Evolutionary conservation across 768 basidiomycete species (phyloP), one percentile per base, ranked within the genome.

Genomic region (Leccinum uliginosum): DNA sequence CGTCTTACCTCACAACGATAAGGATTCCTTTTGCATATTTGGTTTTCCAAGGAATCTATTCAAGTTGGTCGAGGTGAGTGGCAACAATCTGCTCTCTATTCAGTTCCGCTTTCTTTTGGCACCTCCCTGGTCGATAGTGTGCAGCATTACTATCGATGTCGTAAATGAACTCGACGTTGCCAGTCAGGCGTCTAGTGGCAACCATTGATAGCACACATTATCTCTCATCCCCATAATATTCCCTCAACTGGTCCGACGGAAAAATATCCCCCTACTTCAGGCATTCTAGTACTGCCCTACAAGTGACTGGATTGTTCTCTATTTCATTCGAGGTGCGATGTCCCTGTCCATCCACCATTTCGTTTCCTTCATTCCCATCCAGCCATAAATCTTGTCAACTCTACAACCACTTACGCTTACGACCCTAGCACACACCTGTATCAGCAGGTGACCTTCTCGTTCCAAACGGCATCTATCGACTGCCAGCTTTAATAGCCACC

Each of bases 271-370:
- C 14, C 72, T 96, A 27, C 74, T 94, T 9, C 93, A 97, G 69
- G 80, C 87, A 0, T 83, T 90, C 0, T 78, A 87, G 40, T 85
- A 91, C 59, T 86, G 84, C 32, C 63, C 79, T 12, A 71, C 78
- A 3, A 78, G 81, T 29, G 80, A 81, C 26, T 94, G 91, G 89
- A 79, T 95, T 24, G 90, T 93, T 17, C 71, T 95, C 17, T 97
- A 94, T 67, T 80, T 93, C 27, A 92, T 93, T 4, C 78, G 87
- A 73, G 83, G 91, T 90, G 30, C 48, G 78, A 70, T 26, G 10
- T 24, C 43, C n/a, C 15, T 26, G 10, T 21, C 35, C 12, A 47
- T 23, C n/a, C 21, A 27, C 17, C 4, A 34, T 9, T 35, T 14
- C 15, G 3, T 27, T 35, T 34, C 27, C 3, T 27, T 53, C 43